A percentile compares a stretch with the other conserved stretches of the same genome.
phyloP scores from a whole-genome alignment of 2,329 filamentous ascomycete genomes.

The Fusarium concolor region DNA sequence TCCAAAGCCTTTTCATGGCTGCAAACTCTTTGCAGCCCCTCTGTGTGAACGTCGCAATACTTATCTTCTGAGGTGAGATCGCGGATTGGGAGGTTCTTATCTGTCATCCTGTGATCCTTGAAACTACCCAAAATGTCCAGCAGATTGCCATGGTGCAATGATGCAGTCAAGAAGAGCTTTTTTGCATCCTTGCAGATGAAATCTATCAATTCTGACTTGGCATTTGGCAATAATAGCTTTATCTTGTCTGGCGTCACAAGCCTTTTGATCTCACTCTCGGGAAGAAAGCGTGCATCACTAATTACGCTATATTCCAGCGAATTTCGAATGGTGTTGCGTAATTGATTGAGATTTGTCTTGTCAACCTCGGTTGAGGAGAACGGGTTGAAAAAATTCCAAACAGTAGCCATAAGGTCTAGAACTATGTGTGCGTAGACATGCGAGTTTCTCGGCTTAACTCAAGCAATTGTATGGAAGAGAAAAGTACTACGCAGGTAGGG shows the following conservation, averaged over 20 bases:
- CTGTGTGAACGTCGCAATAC: not conserved
- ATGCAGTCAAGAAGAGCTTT: constrained; percentile 5
- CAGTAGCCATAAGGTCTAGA: not conserved
- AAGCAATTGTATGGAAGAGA: too few species aligned
- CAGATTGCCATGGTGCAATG: not conserved
- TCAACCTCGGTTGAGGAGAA: not conserved
- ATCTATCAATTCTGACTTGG: not conserved
- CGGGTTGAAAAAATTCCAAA: not conserved
- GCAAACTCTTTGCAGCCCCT: not conserved
- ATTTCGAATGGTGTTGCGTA: not conserved
- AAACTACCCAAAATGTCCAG: not conserved
- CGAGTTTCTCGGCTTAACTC: not conserved
- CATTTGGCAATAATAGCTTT: not conserved
- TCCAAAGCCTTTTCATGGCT: not conserved
- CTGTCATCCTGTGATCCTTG: not conserved
- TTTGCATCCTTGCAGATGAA: not conserved
- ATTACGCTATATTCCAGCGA: not conserved
- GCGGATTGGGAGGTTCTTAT: constrained; percentile 7
- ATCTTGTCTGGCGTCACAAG: not conserved
- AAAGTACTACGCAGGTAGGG: not conserved
- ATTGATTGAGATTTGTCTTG: not conserved
- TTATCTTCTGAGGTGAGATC: not conserved
- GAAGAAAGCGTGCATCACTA: not conserved
- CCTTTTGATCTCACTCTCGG: not conserved
- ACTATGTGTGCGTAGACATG: not conserved